Evolutionary conservation across 2,329 filamentous ascomycete species (phyloP), one percentile per base, ranked within the genome.

Genomic region (Xylaria sp.): DNA sequence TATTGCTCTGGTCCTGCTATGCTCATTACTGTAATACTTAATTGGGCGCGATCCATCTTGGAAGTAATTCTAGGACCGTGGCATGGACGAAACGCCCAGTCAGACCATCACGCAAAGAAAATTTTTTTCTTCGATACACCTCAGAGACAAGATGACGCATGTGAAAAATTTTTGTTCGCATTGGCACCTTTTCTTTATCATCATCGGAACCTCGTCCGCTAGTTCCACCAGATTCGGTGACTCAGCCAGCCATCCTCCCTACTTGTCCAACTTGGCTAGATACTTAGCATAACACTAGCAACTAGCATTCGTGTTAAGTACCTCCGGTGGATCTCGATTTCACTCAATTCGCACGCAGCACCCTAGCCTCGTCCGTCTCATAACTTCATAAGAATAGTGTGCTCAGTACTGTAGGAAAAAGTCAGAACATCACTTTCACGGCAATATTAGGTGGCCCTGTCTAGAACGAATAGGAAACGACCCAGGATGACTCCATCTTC

Each of bases 201-300:
- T 69, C 51, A 54, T 69, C 57, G 61, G 68, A 72, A 62, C 68
- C 71, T 71, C 71, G 21, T 50, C 54, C 30, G 47, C 66, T 70
- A 53, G 57, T 65, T 71, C 72, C 74, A 73, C 69, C 55, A 34
- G 36, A 48, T 19, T 64, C 34, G 62, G 71, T 75, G 71, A 74
- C 68, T 76, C 73, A 75, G 71, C 68, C 65, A 63, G 39, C 57
- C 57, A 64, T 36, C 53, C 34, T 36, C 14, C 19, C 27, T 42
- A 39, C 30, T 56, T 47, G 21, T 27, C 55, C 24, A 36, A 24
- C 17, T n/a, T 47, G n/a, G 5, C 42, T 42, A 42, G 12, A 8
- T 30, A 12, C 42, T 17, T 3, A 39, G 5, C 36, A 4, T 50
- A 39, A 32, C 14, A 39, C 51, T 27, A n/a, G n/a, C 45, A 39